Percentiles rank a stretch among this genome's conserved stretches.
Evolutionary conservation across 2,329 filamentous ascomycete species (phyloP).

Genomic region (Hymenoscyphus infarciens): DNA sequence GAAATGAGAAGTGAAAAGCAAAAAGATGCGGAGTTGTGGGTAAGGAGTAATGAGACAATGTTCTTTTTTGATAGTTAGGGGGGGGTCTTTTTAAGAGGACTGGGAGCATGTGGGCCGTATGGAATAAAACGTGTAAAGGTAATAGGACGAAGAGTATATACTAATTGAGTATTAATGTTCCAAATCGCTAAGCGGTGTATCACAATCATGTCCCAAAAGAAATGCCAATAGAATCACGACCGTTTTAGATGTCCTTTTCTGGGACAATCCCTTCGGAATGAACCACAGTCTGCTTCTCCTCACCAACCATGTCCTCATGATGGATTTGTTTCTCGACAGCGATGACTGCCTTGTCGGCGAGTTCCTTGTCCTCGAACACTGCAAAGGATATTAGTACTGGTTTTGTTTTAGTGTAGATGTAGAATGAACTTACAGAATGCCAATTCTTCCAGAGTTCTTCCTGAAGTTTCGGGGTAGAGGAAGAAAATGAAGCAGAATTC

Average conservation of each 20-base stretch:
- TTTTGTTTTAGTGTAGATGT: constrained; percentile 41
- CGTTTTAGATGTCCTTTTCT: neutral
- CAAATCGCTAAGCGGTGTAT: neutral
- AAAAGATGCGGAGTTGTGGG: too few relatives aligned
- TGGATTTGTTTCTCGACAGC: constrained; percentile 39
- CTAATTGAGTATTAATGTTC: neutral
- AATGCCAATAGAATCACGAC: neutral
- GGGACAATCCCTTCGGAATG: neutral
- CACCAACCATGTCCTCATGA: constrained; percentile 7
- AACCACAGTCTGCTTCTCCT: neutral
- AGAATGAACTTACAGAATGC: constrained; percentile 40
- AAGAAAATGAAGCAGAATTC: constrained; percentile 43
- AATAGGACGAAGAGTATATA: neutral
- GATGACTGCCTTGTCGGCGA: constrained; percentile 36
- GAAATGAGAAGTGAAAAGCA: too few relatives aligned
- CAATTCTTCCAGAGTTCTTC: constrained; percentile 44
- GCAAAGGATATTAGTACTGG: constrained; percentile 32
- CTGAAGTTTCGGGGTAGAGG: constrained; percentile 44
- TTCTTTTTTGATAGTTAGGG: too few relatives aligned
- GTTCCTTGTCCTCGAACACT: constrained; percentile 39
- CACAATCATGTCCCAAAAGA: neutral
- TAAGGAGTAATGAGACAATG: too few relatives aligned
- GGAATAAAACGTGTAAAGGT: neutral
- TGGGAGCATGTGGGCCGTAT: too few relatives aligned
- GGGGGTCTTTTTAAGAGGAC: too few relatives aligned